phyloP scores from a whole-genome alignment of 1,139 yeast genomes.

The Magnusiomyces paraingens region DNA sequence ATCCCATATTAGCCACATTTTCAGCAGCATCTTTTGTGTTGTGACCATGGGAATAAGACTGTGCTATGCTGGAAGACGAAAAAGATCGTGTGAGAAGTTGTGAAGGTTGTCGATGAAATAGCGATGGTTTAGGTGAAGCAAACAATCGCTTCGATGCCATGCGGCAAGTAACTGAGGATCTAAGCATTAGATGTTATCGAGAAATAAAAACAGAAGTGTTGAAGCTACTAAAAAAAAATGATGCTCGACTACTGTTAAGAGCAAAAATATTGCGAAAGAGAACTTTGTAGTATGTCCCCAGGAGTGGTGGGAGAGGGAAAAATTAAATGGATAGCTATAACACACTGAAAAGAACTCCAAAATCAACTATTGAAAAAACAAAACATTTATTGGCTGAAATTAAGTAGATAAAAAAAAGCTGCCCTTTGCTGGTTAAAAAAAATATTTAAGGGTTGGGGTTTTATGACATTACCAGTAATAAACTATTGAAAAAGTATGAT shows the following conservation, averaged over 20 bases:
- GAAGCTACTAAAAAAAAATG: neutral
- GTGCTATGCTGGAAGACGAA: constrained; percentile 11
- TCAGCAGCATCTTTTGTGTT: constrained; percentile 16
- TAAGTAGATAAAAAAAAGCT: neutral
- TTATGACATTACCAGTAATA: neutral
- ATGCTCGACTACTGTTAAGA: neutral
- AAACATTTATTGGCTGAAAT: constrained; percentile 9
- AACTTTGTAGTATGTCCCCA: too few relatives aligned
- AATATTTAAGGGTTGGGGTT: too few relatives aligned
- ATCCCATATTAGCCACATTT: constrained; percentile 25
- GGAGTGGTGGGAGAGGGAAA: constrained; percentile 3
- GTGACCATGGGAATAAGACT: constrained; percentile 11
- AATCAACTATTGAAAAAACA: constrained; percentile 4
- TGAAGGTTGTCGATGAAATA: neutral
- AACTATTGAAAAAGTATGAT: constrained; percentile 1
- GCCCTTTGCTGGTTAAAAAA: too few relatives aligned
- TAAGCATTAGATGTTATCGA: constrained; percentile 1
- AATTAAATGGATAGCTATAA: neutral
- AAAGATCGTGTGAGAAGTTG: neutral
- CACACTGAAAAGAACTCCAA: neutral
- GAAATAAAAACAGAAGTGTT: too few relatives aligned
- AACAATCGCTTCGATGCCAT: constrained; percentile 5
- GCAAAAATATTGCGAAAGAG: too few relatives aligned
- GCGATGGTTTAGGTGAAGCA: neutral
- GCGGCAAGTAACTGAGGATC: constrained; percentile 5